Conservation (phyloP, 2,329 filamentous ascomycete genomes). For the Fusarium gaditjirri region DNA sequence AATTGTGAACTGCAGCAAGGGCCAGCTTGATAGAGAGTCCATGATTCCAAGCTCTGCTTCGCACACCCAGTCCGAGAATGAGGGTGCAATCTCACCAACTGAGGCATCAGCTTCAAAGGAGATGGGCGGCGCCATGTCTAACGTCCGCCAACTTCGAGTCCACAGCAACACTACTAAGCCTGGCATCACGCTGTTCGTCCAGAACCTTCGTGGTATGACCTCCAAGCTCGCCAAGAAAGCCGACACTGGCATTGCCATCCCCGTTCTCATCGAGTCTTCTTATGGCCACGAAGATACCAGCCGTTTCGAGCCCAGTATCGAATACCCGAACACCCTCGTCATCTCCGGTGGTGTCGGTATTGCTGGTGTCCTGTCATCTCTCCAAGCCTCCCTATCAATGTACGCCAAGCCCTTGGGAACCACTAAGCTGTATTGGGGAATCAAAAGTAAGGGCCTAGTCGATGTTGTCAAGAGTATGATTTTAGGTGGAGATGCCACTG, state of each 20-base stretch:
- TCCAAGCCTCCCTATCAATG: slow-evolving; percentile 36
- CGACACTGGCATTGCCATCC: slow-evolving; percentile 28
- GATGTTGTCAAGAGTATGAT: slow-evolving; percentile 42
- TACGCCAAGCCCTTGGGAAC: slow-evolving; percentile 33
- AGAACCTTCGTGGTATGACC: slow-evolving; percentile 41
- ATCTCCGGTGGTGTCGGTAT: slow-evolving; percentile 49
- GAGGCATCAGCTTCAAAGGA: slow-evolving; percentile 24
- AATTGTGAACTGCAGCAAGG: slow-evolving; percentile 37
- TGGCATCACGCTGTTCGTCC: slow-evolving; percentile 46
- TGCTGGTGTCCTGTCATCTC: slow-evolving; percentile 44
- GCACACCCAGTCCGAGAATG: slow-evolving; percentile 20
- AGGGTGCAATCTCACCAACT: neutral
- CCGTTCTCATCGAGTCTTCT: slow-evolving; percentile 45
- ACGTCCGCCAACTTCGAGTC: neutral
- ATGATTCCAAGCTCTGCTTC: neutral
- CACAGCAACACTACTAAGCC: neutral
- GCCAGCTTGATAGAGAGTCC: neutral
- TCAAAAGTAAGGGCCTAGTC: slow-evolving; percentile 41
- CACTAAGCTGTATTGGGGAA: slow-evolving; percentile 47
- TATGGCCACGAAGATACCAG: slow-evolving; percentile 44
- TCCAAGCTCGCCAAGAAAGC: slow-evolving; percentile 30
- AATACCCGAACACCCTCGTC: slow-evolving; percentile 44
- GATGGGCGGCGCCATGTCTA: slow-evolving; percentile 1
- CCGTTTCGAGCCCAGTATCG: slow-evolving; percentile 27
- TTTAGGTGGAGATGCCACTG: slow-evolving; percentile 1